Conservation (phyloP, 306 rosid genomes). For the Fragaria ananassa region DNA sequence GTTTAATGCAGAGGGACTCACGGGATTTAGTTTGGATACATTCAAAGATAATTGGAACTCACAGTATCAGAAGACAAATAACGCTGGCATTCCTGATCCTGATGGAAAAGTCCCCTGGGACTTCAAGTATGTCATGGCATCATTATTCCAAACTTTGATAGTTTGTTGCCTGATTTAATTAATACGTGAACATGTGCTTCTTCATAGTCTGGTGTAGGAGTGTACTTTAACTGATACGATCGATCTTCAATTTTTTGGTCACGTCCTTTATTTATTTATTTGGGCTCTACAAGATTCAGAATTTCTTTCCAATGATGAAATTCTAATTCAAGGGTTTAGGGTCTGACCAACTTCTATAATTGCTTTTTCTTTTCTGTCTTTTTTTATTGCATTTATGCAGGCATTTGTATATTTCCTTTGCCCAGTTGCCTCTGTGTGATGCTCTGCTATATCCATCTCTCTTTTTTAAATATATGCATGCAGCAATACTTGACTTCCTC, state of each 20-base stretch:
- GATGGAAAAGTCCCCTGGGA: slow-evolving; percentile 68
- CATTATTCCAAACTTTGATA: slow-evolving; percentile 4
- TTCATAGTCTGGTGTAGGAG: not conserved
- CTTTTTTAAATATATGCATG: not conserved
- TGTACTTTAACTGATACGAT: not conserved
- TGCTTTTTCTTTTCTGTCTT: not conserved
- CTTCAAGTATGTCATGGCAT: slow-evolving; percentile 64
- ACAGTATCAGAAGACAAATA: slow-evolving; percentile 75
- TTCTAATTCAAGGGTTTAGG: not conserved
- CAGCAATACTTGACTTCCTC: not conserved
- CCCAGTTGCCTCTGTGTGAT: not conserved
- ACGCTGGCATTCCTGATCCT: slow-evolving; percentile 77
- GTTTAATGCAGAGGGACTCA: slow-evolving; percentile 63
- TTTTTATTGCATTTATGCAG: not conserved
- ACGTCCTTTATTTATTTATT: not conserved
- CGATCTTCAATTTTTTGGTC: not conserved
- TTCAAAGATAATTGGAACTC: slow-evolving; percentile 80
- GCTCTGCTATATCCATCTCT: not conserved
- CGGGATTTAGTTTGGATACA: slow-evolving; percentile 68
- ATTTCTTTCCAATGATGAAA: not conserved
- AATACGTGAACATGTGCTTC: not conserved
- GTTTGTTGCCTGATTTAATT: slow-evolving; percentile 7
- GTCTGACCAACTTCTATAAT: not conserved
- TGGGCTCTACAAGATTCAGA: not conserved
- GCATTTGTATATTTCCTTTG: not conserved